These are phyloP conservation scores for Hypoxylon sp. DNA, from an alignment of 2,329 filamentous ascomycete species.

Conservation along the genomic window DNA sequence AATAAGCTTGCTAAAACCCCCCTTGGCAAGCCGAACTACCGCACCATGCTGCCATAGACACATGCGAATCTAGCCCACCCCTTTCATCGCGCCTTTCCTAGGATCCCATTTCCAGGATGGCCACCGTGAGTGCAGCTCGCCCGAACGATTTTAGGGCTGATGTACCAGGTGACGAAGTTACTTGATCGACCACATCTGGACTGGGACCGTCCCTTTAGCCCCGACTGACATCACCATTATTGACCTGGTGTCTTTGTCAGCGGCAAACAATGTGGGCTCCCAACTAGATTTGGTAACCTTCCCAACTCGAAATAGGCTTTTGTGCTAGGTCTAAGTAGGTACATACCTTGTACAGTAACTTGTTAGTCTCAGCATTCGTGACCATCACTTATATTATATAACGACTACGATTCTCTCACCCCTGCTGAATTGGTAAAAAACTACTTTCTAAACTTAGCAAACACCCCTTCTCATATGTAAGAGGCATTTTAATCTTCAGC, in stretches of 20 bases:
- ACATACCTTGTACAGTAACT: conserved; percentile 36
- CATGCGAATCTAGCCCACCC: conserved; percentile 16
- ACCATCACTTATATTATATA: conserved; percentile 39
- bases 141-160: conserved; percentile 31
- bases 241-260: conserved; percentile 25
- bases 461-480: conserved; percentile 23
- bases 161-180: conserved; percentile 35
- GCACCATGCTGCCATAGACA: conserved; percentile 29
- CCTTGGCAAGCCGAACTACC: conserved; percentile 35
- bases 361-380: conserved; percentile 32
- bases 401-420: conserved; percentile 32
- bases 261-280: conserved; percentile 19
- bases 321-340: conserved; percentile 42
- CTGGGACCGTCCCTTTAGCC: conserved; percentile 40
- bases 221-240: conserved; percentile 52
- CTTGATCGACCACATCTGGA: conserved; percentile 31
- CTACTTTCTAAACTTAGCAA: conserved; percentile 33
- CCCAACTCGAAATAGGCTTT: conserved; percentile 37
- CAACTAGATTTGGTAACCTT: conserved; percentile 38
- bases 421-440: conserved; percentile 26
- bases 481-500: conserved; percentile 29
- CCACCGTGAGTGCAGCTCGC: conserved; percentile 30
- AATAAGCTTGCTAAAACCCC: conserved; percentile 8
- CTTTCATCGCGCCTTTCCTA: conserved; percentile 21
- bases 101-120: conserved; percentile 31